A percentile compares a stretch with the other conserved stretches of the same genome.
Evolutionary conservation across 371 early-diverging fungal species (phyloP).

Genomic region (Lichtheimia corymbifera): DNA sequence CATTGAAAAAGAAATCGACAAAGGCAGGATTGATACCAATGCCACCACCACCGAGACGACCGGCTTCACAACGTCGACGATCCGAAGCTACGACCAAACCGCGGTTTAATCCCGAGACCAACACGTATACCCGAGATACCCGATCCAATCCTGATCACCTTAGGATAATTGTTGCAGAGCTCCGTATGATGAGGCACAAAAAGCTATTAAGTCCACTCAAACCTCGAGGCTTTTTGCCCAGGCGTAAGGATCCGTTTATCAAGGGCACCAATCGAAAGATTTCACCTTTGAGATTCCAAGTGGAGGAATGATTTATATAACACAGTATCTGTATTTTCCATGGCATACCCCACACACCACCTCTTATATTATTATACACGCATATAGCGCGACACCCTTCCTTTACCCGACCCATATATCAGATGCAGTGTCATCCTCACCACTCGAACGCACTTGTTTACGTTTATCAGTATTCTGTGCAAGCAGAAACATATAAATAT

Average conservation of each 20-base stretch:
- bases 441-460: background rate
- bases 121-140: constrained; percentile 58
- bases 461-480: background rate
- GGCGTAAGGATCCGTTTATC: constrained; percentile 55
- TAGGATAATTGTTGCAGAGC: constrained; percentile 61
- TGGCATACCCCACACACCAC: background rate
- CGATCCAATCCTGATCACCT: constrained; percentile 63
- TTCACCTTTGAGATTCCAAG: constrained; percentile 19
- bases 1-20: background rate
- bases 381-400: background rate
- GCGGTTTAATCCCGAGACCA: constrained; percentile 50
- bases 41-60: constrained; percentile 43
- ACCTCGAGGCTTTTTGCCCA: constrained; percentile 59
- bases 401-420: background rate
- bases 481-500: background rate
- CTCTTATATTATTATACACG: background rate
- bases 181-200: constrained; percentile 59
- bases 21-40: constrained; percentile 40
- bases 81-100: constrained; percentile 56
- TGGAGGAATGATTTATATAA: background rate
- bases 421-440: background rate
- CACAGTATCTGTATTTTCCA: background rate
- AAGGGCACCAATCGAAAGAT: constrained; percentile 30
- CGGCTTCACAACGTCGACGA: constrained; percentile 34
- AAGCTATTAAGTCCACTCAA: constrained; percentile 60